These are phyloP conservation scores for Kuraishia hungarica DNA, from an alignment of 805 yeast genomes.

Conservation along the genomic window DNA sequence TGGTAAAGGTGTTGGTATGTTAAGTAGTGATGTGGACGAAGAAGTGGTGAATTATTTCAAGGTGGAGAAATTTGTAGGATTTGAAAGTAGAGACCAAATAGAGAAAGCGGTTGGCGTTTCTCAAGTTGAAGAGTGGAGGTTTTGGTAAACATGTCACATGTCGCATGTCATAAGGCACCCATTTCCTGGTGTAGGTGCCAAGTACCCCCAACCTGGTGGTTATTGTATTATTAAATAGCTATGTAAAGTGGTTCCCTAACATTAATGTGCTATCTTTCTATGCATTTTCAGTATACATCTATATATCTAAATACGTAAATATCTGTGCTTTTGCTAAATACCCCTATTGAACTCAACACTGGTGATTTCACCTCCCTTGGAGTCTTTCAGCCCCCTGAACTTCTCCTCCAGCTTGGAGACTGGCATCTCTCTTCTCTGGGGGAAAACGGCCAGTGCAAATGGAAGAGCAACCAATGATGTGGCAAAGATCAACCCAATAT, in stretches of 20 bases:
- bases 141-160: no score
- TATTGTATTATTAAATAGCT: neutral
- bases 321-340: no score
- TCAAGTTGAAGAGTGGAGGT: conserved; percentile 40
- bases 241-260: neutral
- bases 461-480: conserved; percentile 89
- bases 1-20: conserved; percentile 77
- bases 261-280: neutral
- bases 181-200: no score
- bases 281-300: neutral
- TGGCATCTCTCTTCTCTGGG: conserved; percentile 66
- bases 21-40: conserved; percentile 12
- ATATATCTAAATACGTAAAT: neutral
- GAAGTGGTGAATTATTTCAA: conserved; percentile 4
- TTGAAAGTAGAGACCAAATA: conserved; percentile 35
- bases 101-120: conserved; percentile 39
- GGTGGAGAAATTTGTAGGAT: conserved; percentile 28
- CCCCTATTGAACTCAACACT: conserved; percentile 89
- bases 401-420: conserved; percentile 56
- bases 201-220: neutral
- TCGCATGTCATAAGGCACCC: no score
- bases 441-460: conserved; percentile 92
- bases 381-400: conserved; percentile 53
- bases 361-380: conserved; percentile 46
- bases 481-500: conserved; percentile 74